These are phyloP conservation scores for Dipodascopsis tothii DNA, from an alignment of 805 yeast species.

Conservation along the genomic window DNA sequence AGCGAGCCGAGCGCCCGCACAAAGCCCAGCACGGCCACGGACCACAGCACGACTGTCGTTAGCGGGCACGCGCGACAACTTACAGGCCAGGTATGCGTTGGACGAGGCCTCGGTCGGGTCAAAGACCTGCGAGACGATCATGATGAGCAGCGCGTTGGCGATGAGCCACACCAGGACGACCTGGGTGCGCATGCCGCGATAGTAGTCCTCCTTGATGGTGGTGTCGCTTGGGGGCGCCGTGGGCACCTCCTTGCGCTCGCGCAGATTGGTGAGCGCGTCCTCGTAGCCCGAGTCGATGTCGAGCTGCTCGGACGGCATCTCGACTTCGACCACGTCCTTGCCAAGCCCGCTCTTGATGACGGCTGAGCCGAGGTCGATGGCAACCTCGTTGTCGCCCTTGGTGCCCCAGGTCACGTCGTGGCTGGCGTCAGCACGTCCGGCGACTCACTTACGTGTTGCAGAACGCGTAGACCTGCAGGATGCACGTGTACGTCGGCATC, in stretches of 20 bases:
- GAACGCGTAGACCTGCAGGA: constrained; percentile 90
- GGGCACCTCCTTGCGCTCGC: constrained; percentile 60
- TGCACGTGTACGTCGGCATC: constrained; percentile 86
- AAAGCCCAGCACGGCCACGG: constrained; percentile 76
- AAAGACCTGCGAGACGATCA: constrained; percentile 82
- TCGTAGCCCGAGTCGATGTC: constrained; percentile 79
- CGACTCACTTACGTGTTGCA: constrained; percentile 58
- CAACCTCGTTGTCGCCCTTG: constrained; percentile 78
- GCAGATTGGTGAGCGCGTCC: constrained; percentile 62
- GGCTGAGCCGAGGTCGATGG: constrained; percentile 68
- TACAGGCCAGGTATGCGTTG: constrained; percentile 49
- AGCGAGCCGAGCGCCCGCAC: constrained; percentile 79
- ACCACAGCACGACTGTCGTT: constrained; percentile 71
- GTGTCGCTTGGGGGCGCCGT: constrained; percentile 33
- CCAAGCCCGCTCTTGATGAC: constrained; percentile 70
- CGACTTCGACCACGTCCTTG: constrained; percentile 74
- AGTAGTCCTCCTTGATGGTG: constrained; percentile 62
- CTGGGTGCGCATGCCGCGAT: constrained; percentile 87
- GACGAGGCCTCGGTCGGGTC: constrained; percentile 54
- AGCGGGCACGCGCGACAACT: neutral
- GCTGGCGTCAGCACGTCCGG: neutral
- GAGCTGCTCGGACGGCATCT: constrained; percentile 57
- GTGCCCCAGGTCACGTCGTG: constrained; percentile 99
- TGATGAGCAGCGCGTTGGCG: constrained; percentile 67
- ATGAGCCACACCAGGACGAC: constrained; percentile 95